Percentiles rank a stretch among this genome's conserved stretches.
Evolutionary conservation across 345 rosid species (phyloP).

Genomic region (Eucalyptus marginata): DNA sequence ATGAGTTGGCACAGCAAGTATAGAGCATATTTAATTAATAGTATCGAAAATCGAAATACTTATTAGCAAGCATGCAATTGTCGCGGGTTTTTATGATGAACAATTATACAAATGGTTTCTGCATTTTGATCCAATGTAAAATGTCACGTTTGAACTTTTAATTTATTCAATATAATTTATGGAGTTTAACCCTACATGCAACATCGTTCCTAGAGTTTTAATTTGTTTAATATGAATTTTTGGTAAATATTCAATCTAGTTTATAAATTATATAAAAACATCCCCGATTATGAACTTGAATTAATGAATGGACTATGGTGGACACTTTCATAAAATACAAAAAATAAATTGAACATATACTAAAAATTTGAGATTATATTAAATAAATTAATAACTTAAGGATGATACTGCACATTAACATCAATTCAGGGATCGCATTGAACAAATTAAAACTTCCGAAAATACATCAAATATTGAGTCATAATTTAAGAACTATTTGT

Average conservation of each 20-base stretch:
- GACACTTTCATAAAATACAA: background rate
- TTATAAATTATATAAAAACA: accelerated
- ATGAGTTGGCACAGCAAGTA: background rate
- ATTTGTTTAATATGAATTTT: accelerated
- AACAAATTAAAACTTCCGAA: accelerated
- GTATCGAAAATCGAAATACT: background rate
- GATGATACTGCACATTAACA: accelerated
- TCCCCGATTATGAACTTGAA: accelerated
- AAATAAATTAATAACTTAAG: background rate
- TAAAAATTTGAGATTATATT: accelerated
- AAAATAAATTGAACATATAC: background rate
- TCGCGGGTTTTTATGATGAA: accelerated
- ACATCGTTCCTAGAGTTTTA: accelerated
- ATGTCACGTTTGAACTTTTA: accelerated
- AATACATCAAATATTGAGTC: background rate
- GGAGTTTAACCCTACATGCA: accelerated
- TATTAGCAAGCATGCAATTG: background rate
- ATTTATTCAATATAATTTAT: accelerated
- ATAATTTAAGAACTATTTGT: accelerated
- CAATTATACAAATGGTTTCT: accelerated
- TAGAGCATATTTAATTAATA: background rate
- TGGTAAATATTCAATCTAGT: accelerated
- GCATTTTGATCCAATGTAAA: accelerated
- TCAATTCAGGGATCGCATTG: accelerated
- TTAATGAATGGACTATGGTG: accelerated